Evolutionary conservation across 495 filamentous ascomycete species (phyloP).

Genomic region (Aspergillus leporis): DNA sequence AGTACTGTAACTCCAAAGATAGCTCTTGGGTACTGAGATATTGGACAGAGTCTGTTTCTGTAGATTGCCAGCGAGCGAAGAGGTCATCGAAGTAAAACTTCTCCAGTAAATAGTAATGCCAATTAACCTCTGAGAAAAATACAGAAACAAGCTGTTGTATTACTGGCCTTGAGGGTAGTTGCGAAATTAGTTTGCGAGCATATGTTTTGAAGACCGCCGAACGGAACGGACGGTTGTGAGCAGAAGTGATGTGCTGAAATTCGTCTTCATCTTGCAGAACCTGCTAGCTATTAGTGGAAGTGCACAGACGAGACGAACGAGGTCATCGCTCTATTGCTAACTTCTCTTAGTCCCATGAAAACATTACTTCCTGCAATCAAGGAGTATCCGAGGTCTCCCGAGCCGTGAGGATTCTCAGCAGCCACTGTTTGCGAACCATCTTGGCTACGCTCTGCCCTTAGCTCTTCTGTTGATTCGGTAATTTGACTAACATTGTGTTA

Average conservation of each 20-base stretch:
- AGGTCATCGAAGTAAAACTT: neutral
- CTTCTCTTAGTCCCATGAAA: neutral
- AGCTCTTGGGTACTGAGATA: neutral
- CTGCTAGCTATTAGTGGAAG: neutral
- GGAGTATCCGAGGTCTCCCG: neutral
- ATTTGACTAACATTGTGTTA: neutral
- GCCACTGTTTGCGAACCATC: neutral
- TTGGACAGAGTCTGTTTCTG: neutral
- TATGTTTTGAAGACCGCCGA: neutral
- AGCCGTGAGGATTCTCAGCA: neutral
- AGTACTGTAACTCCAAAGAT: neutral
- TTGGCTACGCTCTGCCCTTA: neutral
- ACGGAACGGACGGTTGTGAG: neutral
- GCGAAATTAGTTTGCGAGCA: neutral
- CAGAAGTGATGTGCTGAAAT: neutral
- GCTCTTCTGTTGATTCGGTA: neutral
- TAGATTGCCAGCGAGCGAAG: neutral
- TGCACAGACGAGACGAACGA: too few species aligned
- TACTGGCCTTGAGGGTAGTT: neutral
- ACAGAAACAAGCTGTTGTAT: neutral
- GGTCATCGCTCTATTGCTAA: neutral
- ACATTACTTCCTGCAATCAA: neutral
- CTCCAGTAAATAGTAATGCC: neutral
- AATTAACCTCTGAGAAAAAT: neutral
- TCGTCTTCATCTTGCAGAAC: neutral